These are phyloP conservation scores for Fusarium napiforme DNA, from an alignment of 2,329 filamentous ascomycete genomes.

Conservation along the genomic window DNA sequence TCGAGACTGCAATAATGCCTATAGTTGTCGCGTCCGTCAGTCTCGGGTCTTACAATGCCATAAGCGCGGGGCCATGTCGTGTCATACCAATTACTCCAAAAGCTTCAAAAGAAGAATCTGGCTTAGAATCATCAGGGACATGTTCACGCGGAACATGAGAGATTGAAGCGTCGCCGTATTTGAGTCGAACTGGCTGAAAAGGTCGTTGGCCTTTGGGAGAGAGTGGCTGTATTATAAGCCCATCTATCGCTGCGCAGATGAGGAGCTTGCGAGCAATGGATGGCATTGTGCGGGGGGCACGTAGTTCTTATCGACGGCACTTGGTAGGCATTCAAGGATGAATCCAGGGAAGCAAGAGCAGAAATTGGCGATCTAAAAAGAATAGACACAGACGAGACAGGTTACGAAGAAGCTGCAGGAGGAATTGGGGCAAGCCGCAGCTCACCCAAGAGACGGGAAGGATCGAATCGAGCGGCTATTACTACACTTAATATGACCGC, in stretches of 20 bases:
- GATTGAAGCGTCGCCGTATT: constrained; percentile 71
- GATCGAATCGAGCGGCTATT: constrained; percentile 29
- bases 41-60: constrained; percentile 14
- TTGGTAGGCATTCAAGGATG: constrained; percentile 16
- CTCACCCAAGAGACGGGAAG: background rate
- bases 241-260: constrained; percentile 84
- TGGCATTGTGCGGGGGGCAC: constrained; percentile 67
- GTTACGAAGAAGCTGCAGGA: constrained; percentile 5
- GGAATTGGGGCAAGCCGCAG: constrained; percentile 11
- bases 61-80: constrained; percentile 21
- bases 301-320: constrained; percentile 10
- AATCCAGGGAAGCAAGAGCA: constrained; percentile 1
- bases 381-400: constrained; percentile 1
- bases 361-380: constrained; percentile 5
- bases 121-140: constrained; percentile 55
- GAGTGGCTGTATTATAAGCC: constrained; percentile 81
- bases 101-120: constrained; percentile 65
- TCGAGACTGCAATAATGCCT: constrained; percentile 88
- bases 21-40: constrained; percentile 11
- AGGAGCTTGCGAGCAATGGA: constrained; percentile 81
- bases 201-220: constrained; percentile 68
- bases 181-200: constrained; percentile 71
- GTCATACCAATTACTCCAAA: constrained; percentile 67
- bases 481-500: constrained; percentile 31
- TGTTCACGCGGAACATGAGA: constrained; percentile 58